phyloP scores from a whole-genome alignment of 129 eudicot genomes.

The Flaveria bidentis region DNA sequence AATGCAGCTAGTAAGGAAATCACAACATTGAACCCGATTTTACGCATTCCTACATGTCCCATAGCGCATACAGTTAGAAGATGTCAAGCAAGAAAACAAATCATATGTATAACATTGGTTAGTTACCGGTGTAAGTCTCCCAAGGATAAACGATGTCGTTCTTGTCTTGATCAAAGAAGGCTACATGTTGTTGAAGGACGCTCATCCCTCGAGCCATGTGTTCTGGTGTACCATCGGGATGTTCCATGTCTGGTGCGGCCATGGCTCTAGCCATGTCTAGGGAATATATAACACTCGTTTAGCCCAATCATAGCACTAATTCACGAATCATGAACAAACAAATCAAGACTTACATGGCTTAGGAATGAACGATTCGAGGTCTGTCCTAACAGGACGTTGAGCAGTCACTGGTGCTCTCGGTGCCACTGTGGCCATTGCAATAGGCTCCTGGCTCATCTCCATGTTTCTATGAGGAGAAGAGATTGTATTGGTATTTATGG shows the following conservation, averaged over 20 bases:
- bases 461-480: neutral
- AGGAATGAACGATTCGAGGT: slow-evolving; percentile 48
- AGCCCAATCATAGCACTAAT: neutral
- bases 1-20: slow-evolving; percentile 53
- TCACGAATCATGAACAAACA: neutral
- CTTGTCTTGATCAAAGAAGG: slow-evolving; percentile 79
- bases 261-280: slow-evolving; percentile 78
- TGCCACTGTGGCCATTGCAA: slow-evolving; percentile 40
- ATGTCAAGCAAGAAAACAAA: neutral
- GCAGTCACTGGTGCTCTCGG: slow-evolving; percentile 48
- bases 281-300: neutral
- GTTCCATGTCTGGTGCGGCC: slow-evolving; percentile 73
- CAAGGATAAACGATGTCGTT: slow-evolving; percentile 85
- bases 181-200: slow-evolving; percentile 84
- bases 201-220: slow-evolving; percentile 53
- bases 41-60: slow-evolving; percentile 51
- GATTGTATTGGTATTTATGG: neutral
- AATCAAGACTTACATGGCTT: slow-evolving; percentile 53
- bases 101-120: neutral
- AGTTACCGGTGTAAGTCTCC: slow-evolving; percentile 81
- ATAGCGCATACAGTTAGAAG: neutral
- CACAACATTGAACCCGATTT: slow-evolving; percentile 61
- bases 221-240: slow-evolving; percentile 79
- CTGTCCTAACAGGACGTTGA: slow-evolving; percentile 44
- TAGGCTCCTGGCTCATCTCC: neutral